phyloP scores from a whole-genome alignment of 2,329 filamentous ascomycete species.

The Apiospora marii region DNA sequence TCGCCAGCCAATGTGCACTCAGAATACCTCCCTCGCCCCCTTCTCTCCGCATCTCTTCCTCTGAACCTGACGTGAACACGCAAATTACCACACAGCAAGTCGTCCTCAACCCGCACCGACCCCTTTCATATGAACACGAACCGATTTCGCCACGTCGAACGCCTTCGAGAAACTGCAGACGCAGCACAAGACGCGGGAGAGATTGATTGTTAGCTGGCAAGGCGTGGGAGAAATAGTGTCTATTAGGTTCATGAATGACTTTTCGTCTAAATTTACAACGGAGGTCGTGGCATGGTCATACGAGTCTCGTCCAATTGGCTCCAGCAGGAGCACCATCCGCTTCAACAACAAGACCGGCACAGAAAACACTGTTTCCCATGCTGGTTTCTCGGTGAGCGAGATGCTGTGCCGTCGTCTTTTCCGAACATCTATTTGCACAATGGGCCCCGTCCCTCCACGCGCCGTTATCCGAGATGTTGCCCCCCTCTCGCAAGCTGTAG shows the following conservation, averaged over 20 bases:
- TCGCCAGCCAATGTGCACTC: too few species aligned
- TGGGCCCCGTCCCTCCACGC: neutral
- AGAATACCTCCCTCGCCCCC: too few species aligned
- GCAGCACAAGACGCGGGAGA: too few species aligned
- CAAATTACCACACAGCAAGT: neutral
- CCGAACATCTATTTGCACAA: neutral
- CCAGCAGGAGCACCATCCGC: constrained; percentile 15
- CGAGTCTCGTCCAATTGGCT: constrained; percentile 6
- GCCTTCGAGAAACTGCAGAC: too few species aligned
- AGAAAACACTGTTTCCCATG: neutral
- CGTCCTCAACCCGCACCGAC: neutral
- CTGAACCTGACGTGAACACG: too few species aligned
- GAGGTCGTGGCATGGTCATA: constrained; percentile 22
- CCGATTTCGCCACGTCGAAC: neutral
- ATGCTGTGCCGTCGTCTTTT: neutral
- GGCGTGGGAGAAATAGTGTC: constrained; percentile 7
- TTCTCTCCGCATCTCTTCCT: too few species aligned
- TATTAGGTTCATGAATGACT: constrained; percentile 23
- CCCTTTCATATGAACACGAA: neutral
- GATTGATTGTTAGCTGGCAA: neutral
- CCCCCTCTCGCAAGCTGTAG: constrained; percentile 21
- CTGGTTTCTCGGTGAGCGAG: neutral
- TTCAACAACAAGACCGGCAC: constrained; percentile 1
- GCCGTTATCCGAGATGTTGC: neutral
- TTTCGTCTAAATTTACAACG: constrained; percentile 23